Evolutionary conservation across 2,329 filamentous ascomycete species (phyloP).

Genomic region (Pezicula rhizophila): DNA sequence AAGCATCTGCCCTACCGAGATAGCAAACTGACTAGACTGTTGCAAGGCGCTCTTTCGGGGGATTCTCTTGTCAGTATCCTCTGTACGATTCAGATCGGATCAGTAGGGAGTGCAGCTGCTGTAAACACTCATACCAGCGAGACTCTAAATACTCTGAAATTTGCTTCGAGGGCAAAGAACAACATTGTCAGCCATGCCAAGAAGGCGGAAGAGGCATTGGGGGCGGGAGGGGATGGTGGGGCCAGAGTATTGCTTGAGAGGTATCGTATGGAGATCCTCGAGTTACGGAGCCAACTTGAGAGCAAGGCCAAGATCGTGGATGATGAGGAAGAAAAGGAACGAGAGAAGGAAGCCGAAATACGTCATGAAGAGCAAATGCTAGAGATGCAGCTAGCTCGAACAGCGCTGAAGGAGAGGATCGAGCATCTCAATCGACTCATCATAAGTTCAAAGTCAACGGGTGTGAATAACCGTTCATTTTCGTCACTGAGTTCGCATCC

Average conservation of each 20-base stretch:
- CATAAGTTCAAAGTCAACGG: slow-evolving; percentile 88
- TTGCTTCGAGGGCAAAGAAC: slow-evolving; percentile 93
- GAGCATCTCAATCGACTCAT: slow-evolving; percentile 95
- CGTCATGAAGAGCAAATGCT: slow-evolving; percentile 96
- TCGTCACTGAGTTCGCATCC: slow-evolving; percentile 61
- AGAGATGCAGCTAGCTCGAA: slow-evolving; percentile 95
- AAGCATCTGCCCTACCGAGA: slow-evolving; percentile 96
- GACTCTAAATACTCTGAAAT: slow-evolving; percentile 93
- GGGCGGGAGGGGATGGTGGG: slow-evolving; percentile 73
- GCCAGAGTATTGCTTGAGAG: slow-evolving; percentile 84
- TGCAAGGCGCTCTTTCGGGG: slow-evolving; percentile 88
- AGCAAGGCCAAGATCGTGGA: slow-evolving; percentile 67
- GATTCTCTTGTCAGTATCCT: slow-evolving; percentile 95
- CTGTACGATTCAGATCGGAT: slow-evolving; percentile 90
- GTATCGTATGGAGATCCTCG: slow-evolving; percentile 87
- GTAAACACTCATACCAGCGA: slow-evolving; percentile 75
- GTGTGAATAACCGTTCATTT: slow-evolving; percentile 78
- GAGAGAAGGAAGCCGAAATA: slow-evolving; percentile 74
- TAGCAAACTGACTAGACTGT: slow-evolving; percentile 88
- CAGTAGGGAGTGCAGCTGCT: slow-evolving; percentile 63
- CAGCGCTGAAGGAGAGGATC: slow-evolving; percentile 92
- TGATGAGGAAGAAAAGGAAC: slow-evolving; percentile 63
- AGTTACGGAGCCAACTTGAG: slow-evolving; percentile 75
- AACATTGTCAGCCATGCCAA: slow-evolving; percentile 97
- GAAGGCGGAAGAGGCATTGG: slow-evolving; percentile 82